These are phyloP conservation scores for Durotheca rogersii DNA, from an alignment of 495 filamentous ascomycete species.

Conservation along the genomic window DNA sequence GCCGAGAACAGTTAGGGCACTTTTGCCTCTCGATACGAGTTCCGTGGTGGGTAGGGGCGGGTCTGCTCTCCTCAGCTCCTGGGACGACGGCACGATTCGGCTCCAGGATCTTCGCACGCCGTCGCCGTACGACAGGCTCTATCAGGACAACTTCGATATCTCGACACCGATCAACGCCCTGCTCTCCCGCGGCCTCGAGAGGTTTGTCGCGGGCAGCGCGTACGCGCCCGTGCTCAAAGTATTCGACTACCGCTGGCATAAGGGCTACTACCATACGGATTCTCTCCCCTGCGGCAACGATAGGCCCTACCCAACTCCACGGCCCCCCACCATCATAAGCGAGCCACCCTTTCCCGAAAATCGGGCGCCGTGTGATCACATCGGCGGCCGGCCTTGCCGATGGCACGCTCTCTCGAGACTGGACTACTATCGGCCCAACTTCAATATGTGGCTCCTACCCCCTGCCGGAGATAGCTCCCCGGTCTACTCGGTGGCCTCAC, in stretches of 20 bases:
- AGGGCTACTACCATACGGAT: slow-evolving; percentile 45
- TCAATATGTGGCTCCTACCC: slow-evolving; percentile 40
- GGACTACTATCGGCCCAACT: slow-evolving; percentile 47
- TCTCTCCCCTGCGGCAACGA: slow-evolving; percentile 39
- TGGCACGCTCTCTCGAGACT: slow-evolving; percentile 45
- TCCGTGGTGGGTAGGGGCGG: slow-evolving; percentile 32
- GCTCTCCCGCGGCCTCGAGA: slow-evolving; percentile 43
- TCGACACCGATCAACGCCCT: slow-evolving; percentile 42
- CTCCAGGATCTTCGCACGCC: slow-evolving; percentile 48
- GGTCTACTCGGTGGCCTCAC: slow-evolving; percentile 45
- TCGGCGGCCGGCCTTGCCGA: slow-evolving; percentile 32
- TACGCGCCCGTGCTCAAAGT: slow-evolving; percentile 41
- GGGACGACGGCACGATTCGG: slow-evolving; percentile 48
- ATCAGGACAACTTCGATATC: slow-evolving; percentile 48
- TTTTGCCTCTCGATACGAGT: slow-evolving; percentile 40
- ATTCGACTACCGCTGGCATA: slow-evolving; percentile 51
- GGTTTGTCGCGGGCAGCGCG: slow-evolving; percentile 45
- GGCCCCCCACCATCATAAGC: slow-evolving; percentile 17
- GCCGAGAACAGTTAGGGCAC: slow-evolving; percentile 32
- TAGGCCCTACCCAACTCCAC: slow-evolving; percentile 39
- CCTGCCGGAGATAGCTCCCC: slow-evolving; percentile 20
- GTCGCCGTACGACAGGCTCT: slow-evolving; percentile 38
- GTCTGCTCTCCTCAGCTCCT: slow-evolving; percentile 46
- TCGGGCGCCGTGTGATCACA: slow-evolving; percentile 32
- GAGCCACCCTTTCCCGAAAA: slow-evolving; percentile 18